phyloP scores from a whole-genome alignment of 2,329 filamentous ascomycete species.

The Exserohilum turcica region DNA sequence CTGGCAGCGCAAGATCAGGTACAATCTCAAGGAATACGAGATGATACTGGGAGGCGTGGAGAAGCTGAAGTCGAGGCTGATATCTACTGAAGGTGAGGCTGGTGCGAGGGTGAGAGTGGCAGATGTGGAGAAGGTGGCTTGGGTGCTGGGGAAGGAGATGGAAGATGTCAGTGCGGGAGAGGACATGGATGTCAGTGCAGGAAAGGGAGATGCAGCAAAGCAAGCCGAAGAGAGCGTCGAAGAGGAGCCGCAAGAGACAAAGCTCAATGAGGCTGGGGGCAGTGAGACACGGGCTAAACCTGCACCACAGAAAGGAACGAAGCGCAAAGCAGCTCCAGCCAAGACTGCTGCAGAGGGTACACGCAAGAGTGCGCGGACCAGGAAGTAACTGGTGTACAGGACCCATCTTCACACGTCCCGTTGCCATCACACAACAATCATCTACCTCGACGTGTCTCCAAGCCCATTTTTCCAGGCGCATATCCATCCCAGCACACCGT shows the following conservation, averaged over 20 bases:
- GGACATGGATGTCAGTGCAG: constrained; percentile 6
- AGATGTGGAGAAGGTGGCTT: constrained; percentile 24
- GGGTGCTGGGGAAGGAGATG: constrained; percentile 13
- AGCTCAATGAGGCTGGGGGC: neutral
- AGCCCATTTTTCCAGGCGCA: neutral
- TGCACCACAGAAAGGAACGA: constrained; percentile 23
- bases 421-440: neutral
- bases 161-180: no score
- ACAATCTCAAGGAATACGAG: constrained; percentile 71
- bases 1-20: constrained; percentile 65
- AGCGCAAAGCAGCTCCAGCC: constrained; percentile 28
- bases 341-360: constrained; percentile 22
- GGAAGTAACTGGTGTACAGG: constrained; percentile 13
- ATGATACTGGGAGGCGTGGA: constrained; percentile 53
- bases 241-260: constrained; percentile 1
- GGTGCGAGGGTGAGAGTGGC: constrained; percentile 13
- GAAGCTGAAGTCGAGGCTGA: constrained; percentile 31
- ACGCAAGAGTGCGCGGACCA: constrained; percentile 36
- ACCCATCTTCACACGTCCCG: neutral
- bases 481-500: neutral
- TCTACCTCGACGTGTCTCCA: neutral
- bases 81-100: constrained; percentile 54
- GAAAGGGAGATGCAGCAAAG: constrained; percentile 1
- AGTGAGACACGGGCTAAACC: neutral
- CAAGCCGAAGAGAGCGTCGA: neutral